Conservation (phyloP, 1,139 yeast species). For the Sugiyamaella novakii region DNA sequence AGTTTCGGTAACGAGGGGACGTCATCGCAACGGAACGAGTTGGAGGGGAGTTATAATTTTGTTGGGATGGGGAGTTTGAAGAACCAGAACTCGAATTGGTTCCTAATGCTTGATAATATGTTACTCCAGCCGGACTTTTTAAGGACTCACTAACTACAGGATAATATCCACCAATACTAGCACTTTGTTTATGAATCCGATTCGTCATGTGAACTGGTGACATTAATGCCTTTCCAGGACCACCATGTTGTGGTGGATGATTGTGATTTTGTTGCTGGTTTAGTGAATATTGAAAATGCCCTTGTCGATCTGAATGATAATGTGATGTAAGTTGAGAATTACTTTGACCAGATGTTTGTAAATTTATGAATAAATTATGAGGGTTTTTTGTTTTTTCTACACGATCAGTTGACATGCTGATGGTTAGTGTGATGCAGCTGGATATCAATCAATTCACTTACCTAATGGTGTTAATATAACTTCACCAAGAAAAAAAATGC, state of each 20-base stretch:
- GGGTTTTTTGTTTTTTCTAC: constrained; percentile 8
- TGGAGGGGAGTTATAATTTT: too few species aligned
- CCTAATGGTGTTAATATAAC: too few species aligned
- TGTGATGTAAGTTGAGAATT: too few species aligned
- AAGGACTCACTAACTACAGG: not conserved
- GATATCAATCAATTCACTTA: too few species aligned
- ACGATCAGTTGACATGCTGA: constrained; percentile 15
- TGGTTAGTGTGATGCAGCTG: too few species aligned
- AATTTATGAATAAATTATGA: constrained; percentile 6
- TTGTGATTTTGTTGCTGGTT: too few species aligned
- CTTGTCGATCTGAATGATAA: too few species aligned
- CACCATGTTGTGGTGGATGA: not conserved
- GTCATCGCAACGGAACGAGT: constrained; percentile 12
- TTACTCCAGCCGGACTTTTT: not conserved
- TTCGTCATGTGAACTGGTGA: constrained; percentile 3
- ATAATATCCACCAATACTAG: constrained; percentile 14
- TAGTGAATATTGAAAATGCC: too few species aligned
- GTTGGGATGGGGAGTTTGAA: not conserved
- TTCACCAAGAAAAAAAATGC: too few species aligned
- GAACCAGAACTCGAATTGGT: constrained; percentile 1
- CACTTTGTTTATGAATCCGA: constrained; percentile 17
- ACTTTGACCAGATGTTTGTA: too few species aligned
- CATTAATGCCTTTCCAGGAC: not conserved
- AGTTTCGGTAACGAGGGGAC: constrained; percentile 18
- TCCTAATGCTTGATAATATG: not conserved